A percentile compares a stretch with the other conserved stretches of the same genome.
Evolutionary conservation across 2,329 filamentous ascomycete species (phyloP).

Genomic region (Myriosclerotinia scirpicola): DNA sequence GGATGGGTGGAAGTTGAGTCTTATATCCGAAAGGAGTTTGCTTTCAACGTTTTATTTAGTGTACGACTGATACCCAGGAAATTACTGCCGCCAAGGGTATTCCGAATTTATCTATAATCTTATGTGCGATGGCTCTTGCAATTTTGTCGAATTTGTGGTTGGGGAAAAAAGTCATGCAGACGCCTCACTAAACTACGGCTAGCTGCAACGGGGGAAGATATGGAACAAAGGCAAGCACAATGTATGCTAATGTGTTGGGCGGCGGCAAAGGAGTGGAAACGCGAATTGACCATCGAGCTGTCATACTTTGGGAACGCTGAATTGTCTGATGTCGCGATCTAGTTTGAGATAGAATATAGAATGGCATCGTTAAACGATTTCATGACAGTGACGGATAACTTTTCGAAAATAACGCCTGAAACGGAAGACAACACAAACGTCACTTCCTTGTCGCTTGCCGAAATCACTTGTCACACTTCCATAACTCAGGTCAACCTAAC

Average conservation of each 20-base stretch:
- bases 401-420: neutral
- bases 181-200: neutral
- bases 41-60: neutral
- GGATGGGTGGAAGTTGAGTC: neutral
- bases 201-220: neutral
- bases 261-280: neutral
- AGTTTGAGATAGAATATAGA: neutral
- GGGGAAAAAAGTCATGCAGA: neutral
- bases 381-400: neutral
- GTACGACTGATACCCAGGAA: too few relatives aligned
- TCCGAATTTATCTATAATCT: neutral
- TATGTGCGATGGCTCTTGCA: neutral
- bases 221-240: too few relatives aligned
- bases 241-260: neutral
- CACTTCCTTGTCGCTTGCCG: neutral
- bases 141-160: neutral
- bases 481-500: neutral
- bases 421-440: neutral
- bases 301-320: neutral
- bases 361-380: neutral
- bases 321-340: neutral
- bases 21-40: neutral
- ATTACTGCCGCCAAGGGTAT: too few relatives aligned
- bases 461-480: neutral
- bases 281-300: neutral